Evolutionary conservation across 2,329 filamentous ascomycete species (phyloP).

Genomic region (Chrysosporium queenslandicum): DNA sequence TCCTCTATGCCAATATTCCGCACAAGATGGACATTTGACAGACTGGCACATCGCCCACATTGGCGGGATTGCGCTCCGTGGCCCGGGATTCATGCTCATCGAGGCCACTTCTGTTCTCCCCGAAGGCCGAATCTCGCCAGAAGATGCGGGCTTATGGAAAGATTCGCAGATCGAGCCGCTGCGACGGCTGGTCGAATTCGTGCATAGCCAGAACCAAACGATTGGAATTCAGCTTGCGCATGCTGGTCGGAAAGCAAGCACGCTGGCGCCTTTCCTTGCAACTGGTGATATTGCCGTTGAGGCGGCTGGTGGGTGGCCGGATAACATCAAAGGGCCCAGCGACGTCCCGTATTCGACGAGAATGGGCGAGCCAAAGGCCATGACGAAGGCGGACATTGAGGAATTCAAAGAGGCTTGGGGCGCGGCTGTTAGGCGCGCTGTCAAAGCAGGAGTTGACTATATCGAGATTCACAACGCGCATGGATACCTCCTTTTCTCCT

Average conservation of each 20-base stretch:
- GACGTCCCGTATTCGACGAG: constrained; percentile 48
- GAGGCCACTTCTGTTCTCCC: constrained; percentile 68
- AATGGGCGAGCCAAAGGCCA: constrained; percentile 48
- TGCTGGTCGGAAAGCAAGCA: constrained; percentile 60
- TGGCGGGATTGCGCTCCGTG: constrained; percentile 61
- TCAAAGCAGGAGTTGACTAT: constrained; percentile 63
- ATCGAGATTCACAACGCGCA: constrained; percentile 76
- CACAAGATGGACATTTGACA: constrained; percentile 61
- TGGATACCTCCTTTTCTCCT: constrained; percentile 63
- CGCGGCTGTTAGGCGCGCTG: constrained; percentile 48
- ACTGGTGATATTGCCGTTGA: constrained; percentile 46
- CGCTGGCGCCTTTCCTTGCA: constrained; percentile 53
- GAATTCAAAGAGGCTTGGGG: constrained; percentile 54
- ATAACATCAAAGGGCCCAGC: constrained; percentile 48
- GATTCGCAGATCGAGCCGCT: constrained; percentile 58
- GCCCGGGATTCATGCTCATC: constrained; percentile 59
- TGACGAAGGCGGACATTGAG: constrained; percentile 60
- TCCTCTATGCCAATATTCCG: constrained; percentile 58
- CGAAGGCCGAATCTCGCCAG: constrained; percentile 68
- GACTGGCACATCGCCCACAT: constrained; percentile 76
- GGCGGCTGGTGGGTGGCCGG: constrained; percentile 46
- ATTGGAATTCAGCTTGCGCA: constrained; percentile 69
- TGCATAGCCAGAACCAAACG: constrained; percentile 49
- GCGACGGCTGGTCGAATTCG: constrained; percentile 24
- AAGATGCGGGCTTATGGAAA: constrained; percentile 72